Percentiles rank a stretch among this genome's conserved stretches.
Conservation (phyloP, 2,329 filamentous ascomycete genomes). For the Xylaria sp. region DNA sequence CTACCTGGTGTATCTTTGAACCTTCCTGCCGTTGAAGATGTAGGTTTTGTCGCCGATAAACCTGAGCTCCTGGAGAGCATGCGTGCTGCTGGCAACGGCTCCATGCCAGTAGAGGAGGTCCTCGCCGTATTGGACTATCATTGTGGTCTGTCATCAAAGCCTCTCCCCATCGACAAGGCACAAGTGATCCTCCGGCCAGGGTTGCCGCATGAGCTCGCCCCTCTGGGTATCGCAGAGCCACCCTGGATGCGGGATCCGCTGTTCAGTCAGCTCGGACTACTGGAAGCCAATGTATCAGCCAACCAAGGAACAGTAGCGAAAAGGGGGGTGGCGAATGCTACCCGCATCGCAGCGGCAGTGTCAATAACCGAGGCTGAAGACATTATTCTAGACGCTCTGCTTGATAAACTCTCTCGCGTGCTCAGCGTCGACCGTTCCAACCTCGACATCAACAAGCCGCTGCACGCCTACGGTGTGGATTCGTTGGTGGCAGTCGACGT, state of each 20-base stretch:
- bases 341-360: slow-evolving; percentile 39
- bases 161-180: slow-evolving; percentile 15
- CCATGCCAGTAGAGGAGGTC: slow-evolving; percentile 33
- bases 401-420: slow-evolving; percentile 43
- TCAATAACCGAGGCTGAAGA: slow-evolving; percentile 41
- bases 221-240: slow-evolving; percentile 41
- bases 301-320: slow-evolving; percentile 10
- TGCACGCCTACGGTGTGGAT: slow-evolving; percentile 45
- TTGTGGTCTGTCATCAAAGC: slow-evolving; percentile 33
- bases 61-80: slow-evolving; percentile 41
- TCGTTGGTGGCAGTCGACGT: slow-evolving; percentile 46
- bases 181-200: slow-evolving; percentile 46
- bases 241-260: slow-evolving; percentile 43
- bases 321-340: slow-evolving; percentile 32
- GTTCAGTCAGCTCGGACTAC: slow-evolving; percentile 42
- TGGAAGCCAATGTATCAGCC: slow-evolving; percentile 2
- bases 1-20: slow-evolving; percentile 41
- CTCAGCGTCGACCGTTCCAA: slow-evolving; percentile 42
- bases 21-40: slow-evolving; percentile 38
- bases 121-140: slow-evolving; percentile 44
- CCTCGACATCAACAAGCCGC: slow-evolving; percentile 40
- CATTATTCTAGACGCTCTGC: slow-evolving; percentile 44
- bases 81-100: slow-evolving; percentile 30
- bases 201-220: slow-evolving; percentile 41
- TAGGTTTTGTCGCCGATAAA: slow-evolving; percentile 42